Evolutionary conservation across 208 protist genomes (phyloP).

Genomic region (Zelonia costaricensis): DNA sequence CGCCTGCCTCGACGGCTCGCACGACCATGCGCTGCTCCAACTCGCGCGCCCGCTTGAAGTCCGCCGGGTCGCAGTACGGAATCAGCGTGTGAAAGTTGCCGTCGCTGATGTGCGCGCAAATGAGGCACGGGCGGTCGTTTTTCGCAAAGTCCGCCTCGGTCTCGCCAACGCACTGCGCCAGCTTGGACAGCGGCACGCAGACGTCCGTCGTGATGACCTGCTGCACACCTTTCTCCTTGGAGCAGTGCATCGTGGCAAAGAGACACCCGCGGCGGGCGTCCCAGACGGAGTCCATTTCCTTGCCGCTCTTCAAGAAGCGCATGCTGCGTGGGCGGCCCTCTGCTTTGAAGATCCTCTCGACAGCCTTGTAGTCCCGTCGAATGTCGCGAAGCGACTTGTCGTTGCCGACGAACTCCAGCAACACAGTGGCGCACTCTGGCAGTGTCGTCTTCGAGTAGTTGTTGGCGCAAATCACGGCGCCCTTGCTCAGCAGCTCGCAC

Average conservation of each 20-base stretch:
- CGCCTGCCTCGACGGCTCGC: slow-evolving; percentile 47
- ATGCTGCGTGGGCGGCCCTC: slow-evolving; percentile 1
- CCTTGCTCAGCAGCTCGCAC: slow-evolving; percentile 51
- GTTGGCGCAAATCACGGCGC: slow-evolving; percentile 33
- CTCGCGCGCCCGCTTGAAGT: slow-evolving; percentile 34
- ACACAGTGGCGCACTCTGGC: slow-evolving; percentile 41
- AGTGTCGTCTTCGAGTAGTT: slow-evolving; percentile 31
- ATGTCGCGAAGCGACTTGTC: slow-evolving; percentile 35
- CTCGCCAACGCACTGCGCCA: slow-evolving; percentile 45
- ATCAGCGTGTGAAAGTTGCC: slow-evolving; percentile 85
- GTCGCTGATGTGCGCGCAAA: slow-evolving; percentile 76
- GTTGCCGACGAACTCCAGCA: slow-evolving; percentile 50
- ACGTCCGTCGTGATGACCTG: slow-evolving; percentile 58
- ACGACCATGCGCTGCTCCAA: slow-evolving; percentile 61
- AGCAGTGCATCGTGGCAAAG: slow-evolving; percentile 19
- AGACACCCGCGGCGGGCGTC: slow-evolving; percentile 27
- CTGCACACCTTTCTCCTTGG: slow-evolving; percentile 13
- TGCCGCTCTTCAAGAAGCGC: slow-evolving; percentile 33
- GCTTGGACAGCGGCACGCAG: slow-evolving; percentile 71
- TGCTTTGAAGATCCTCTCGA: slow-evolving; percentile 22
- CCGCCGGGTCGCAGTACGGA: slow-evolving; percentile 42
- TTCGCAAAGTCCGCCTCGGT: slow-evolving; percentile 61
- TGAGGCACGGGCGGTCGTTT: slow-evolving; percentile 15
- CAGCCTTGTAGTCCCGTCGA: slow-evolving; percentile 31
- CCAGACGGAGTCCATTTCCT: slow-evolving; percentile 22